A percentile compares a stretch with the other conserved stretches of the same genome.
phyloP scores from a whole-genome alignment of 2,329 filamentous ascomycete species.

The Hirsutella thompsonii region DNA sequence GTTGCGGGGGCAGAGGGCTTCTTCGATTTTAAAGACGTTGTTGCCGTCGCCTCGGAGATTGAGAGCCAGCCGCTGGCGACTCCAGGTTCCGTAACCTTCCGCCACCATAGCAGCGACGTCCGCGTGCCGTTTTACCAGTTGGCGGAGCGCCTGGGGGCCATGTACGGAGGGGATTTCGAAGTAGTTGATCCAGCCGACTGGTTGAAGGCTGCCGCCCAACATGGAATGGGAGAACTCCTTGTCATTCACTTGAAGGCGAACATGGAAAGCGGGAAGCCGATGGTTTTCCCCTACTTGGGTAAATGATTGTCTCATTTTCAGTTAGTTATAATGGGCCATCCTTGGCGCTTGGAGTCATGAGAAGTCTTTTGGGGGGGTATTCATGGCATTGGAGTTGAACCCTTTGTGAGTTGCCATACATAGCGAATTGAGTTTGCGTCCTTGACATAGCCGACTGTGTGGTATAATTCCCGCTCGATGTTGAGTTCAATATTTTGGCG shows the following conservation, averaged over 20 bases:
- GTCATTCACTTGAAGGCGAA: background rate
- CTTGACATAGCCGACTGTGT: too few species aligned
- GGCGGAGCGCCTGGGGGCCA: background rate
- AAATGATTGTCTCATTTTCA: background rate
- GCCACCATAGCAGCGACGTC: background rate
- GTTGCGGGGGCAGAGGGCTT: background rate
- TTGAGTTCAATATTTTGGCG: too few species aligned
- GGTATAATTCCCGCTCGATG: too few species aligned
- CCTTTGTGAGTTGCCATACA: too few species aligned
- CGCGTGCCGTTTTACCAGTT: background rate
- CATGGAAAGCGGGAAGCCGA: background rate
- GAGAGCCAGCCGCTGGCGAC: background rate
- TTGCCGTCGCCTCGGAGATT: background rate
- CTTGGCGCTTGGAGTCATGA: too few species aligned
- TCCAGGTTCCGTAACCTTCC: background rate
- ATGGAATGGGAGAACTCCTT: background rate
- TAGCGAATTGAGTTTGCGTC: too few species aligned
- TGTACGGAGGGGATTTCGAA: background rate
- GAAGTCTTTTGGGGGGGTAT: too few species aligned
- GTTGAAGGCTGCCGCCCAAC: background rate
- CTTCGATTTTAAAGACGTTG: background rate
- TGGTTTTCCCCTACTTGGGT: background rate
- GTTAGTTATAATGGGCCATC: too few species aligned
- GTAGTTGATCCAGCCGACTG: background rate
- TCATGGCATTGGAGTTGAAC: too few species aligned